Percentiles rank a stretch among this genome's conserved stretches.
Conservation (phyloP, 2,329 filamentous ascomycete species). For the Xenoacremonium recifei region DNA sequence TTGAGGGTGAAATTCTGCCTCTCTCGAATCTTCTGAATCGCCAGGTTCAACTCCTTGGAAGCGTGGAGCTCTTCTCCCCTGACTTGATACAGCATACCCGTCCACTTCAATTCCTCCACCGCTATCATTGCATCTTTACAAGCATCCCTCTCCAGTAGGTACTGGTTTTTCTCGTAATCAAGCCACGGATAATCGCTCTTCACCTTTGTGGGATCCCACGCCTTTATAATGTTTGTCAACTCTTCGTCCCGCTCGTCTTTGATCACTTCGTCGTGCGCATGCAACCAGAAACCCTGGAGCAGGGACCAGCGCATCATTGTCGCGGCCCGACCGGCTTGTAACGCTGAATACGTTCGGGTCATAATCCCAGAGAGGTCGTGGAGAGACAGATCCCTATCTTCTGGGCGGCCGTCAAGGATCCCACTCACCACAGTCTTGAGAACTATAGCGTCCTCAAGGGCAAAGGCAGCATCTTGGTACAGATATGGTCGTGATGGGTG, state of each 20-base stretch:
- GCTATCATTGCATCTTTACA: too few species aligned
- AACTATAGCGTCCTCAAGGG: slow-evolving; percentile 23
- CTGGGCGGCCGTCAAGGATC: not conserved
- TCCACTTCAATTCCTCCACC: too few species aligned
- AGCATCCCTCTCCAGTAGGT: too few species aligned
- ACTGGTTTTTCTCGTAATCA: too few species aligned
- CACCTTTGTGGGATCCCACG: slow-evolving; percentile 4
- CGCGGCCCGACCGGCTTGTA: slow-evolving; percentile 8
- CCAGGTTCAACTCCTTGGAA: too few species aligned
- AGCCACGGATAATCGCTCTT: slow-evolving; percentile 14
- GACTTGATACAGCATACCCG: too few species aligned
- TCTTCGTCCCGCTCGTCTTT: slow-evolving; percentile 11
- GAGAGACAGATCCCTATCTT: not conserved
- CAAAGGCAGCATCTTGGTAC: slow-evolving; percentile 25
- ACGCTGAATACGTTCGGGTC: slow-evolving; percentile 4
- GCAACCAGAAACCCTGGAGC: slow-evolving; percentile 5
- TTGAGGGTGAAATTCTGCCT: too few species aligned
- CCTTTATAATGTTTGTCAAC: not conserved
- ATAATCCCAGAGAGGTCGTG: slow-evolving; percentile 1
- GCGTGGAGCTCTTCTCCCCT: too few species aligned
- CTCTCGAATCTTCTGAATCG: too few species aligned
- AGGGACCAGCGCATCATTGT: slow-evolving; percentile 7
- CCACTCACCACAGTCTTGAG: slow-evolving; percentile 27
- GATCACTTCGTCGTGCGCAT: slow-evolving; percentile 4
- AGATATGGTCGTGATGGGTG: slow-evolving; percentile 24